Evolutionary conservation across 257 asterid species (phyloP).

Genomic region (Handroanthus guayacan): DNA sequence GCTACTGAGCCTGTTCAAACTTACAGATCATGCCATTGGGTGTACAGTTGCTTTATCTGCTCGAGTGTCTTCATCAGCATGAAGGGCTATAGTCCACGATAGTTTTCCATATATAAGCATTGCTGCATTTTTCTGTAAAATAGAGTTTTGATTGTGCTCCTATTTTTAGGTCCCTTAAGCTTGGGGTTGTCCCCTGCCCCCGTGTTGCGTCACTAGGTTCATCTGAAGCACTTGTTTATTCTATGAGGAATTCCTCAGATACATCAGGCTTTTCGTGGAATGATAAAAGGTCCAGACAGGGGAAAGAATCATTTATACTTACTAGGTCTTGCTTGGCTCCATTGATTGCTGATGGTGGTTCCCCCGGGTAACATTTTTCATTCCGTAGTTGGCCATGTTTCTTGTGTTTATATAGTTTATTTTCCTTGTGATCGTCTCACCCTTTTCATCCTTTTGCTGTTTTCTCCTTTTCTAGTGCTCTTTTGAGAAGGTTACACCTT

Average conservation of each 20-base stretch:
- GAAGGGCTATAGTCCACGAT: slow-evolving; percentile 10
- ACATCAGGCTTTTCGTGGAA: slow-evolving; percentile 71
- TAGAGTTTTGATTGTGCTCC: slow-evolving; percentile 16
- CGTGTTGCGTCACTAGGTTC: slow-evolving; percentile 50
- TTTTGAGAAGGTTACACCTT: slow-evolving; percentile 76
- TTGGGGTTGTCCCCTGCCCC: slow-evolving; percentile 70
- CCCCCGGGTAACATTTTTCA: slow-evolving; percentile 67
- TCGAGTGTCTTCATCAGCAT: slow-evolving; percentile 21
- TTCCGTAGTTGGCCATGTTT: slow-evolving; percentile 4
- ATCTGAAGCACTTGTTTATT: slow-evolving; percentile 52
- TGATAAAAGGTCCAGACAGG: slow-evolving; percentile 76
- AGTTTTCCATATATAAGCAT: slow-evolving; percentile 22
- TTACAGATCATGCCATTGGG: not conserved
- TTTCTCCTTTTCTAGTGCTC: slow-evolving; percentile 49
- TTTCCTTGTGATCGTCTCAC: not conserved
- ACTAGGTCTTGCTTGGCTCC: slow-evolving; percentile 81
- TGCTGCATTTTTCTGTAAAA: slow-evolving; percentile 15
- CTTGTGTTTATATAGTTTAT: slow-evolving; percentile 6
- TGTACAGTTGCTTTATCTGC: slow-evolving; percentile 15
- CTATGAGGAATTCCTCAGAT: slow-evolving; percentile 65
- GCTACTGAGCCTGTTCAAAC: not conserved
- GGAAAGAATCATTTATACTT: slow-evolving; percentile 67
- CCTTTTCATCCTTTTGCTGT: slow-evolving; percentile 18
- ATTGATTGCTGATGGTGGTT: slow-evolving; percentile 68
- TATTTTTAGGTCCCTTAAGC: slow-evolving; percentile 73